phyloP scores from a whole-genome alignment of 2,329 filamentous ascomycete species.

The Scedosporium minutisporum region DNA sequence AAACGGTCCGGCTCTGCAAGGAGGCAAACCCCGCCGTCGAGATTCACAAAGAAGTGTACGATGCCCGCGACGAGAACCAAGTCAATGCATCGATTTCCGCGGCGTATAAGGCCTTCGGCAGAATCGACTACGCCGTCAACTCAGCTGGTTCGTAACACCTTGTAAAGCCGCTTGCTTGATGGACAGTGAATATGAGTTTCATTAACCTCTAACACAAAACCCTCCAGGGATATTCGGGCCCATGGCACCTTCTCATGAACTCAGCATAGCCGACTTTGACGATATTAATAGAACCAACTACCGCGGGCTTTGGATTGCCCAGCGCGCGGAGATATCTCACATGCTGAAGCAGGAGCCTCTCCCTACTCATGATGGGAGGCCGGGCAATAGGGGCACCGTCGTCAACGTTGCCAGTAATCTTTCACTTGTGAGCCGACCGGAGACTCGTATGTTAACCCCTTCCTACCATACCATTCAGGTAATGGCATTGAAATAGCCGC shows the following conservation, averaged over 20 bases:
- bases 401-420: constrained; percentile 36
- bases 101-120: constrained; percentile 23
- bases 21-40: constrained; percentile 16
- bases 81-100: constrained; percentile 22
- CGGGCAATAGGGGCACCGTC: constrained; percentile 28
- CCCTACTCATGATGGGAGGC: constrained; percentile 31
- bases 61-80: constrained; percentile 24
- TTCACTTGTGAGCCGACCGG: constrained; percentile 29
- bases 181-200: background rate
- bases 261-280: constrained; percentile 28
- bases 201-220: background rate
- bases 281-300: constrained; percentile 31
- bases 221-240: constrained; percentile 26
- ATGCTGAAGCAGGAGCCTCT: constrained; percentile 34
- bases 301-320: constrained; percentile 34
- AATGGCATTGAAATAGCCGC: background rate
- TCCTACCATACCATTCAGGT: background rate
- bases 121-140: constrained; percentile 37
- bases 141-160: constrained; percentile 23
- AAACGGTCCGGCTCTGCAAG: constrained; percentile 21
- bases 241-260: constrained; percentile 24
- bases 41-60: constrained; percentile 18
- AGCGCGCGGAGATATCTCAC: constrained; percentile 28
- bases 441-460: constrained; percentile 23
- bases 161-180: background rate